Conservation (phyloP, 371 early-diverging fungal genomes). For the Mucor saturninus region DNA sequence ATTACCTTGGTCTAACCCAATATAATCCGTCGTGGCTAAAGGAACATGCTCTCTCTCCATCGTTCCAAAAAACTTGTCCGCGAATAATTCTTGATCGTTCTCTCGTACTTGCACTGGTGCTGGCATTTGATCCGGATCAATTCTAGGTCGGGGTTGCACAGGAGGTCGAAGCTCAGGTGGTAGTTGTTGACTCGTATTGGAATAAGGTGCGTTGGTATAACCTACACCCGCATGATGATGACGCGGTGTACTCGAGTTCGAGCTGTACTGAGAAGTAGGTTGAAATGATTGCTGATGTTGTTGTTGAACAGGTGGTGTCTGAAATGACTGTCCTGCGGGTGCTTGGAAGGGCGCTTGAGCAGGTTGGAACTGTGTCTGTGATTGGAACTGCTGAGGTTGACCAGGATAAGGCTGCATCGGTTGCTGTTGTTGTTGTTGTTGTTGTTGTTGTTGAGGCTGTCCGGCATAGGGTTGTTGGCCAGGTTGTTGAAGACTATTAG, state of each 20-base stretch:
- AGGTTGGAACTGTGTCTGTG: background rate
- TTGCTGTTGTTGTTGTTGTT: background rate
- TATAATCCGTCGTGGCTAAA: slow-evolving; percentile 83
- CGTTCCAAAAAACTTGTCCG: slow-evolving; percentile 76
- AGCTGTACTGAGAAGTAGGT: background rate
- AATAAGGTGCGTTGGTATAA: slow-evolving; percentile 43
- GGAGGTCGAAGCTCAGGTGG: slow-evolving; percentile 47
- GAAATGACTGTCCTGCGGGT: background rate
- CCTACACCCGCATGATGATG: slow-evolving; percentile 38
- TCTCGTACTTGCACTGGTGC: slow-evolving; percentile 89
- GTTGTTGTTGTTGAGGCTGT: slow-evolving; percentile 4
- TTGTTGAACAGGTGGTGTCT: slow-evolving; percentile 6
- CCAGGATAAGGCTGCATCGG: slow-evolving; percentile 3
- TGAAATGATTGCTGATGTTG: slow-evolving; percentile 8
- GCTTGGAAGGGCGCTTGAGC: slow-evolving; percentile 6
- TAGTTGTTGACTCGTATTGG: slow-evolving; percentile 39
- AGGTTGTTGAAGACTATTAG: slow-evolving; percentile 17
- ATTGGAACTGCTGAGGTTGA: slow-evolving; percentile 1
- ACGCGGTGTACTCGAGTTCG: slow-evolving; percentile 1
- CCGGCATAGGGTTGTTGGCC: background rate
- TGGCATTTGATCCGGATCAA: slow-evolving; percentile 96
- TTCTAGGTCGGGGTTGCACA: slow-evolving; percentile 66
- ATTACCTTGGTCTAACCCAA: slow-evolving; percentile 94
- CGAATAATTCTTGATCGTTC: slow-evolving; percentile 77
- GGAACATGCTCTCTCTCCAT: slow-evolving; percentile 75